Base-by-base conservation (phyloP, 352 stramenopile species). In the Phytophthora melonis region DNA sequence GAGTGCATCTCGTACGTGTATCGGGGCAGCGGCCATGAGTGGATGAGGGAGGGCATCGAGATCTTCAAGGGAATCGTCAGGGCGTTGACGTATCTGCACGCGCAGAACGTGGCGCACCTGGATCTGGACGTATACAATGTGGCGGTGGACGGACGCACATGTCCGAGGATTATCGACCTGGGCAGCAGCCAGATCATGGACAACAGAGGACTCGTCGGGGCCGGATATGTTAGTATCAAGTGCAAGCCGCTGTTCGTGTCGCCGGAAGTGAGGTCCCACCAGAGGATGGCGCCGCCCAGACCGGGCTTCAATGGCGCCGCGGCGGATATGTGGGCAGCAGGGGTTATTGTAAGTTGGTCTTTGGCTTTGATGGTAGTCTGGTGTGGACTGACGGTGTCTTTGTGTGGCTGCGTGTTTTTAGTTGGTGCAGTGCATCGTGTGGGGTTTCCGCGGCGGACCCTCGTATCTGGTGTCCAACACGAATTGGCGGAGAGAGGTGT, bases 111-210 rank as follows among this genome's bases (percentile, higher is more conserved):
- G 19, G 87, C 87, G 25, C 89, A 96, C 66, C 64, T 95, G 43
- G 89, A 96, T 70, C 63, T 96, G 9, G 89, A 96, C 73, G 89
- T 94, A 54, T 96, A 94, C 77, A 96, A 96, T 66, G 79, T 96
- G 27, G 88, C 88, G 18, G 84, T 96, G 50, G 89, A 95, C 72
- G 80, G 75, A 62, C 68, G 79, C 16, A 58, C 68, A 21, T 68
- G 74, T 49, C 75, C 87, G 21, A 88, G 89, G 49, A 89, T 96
- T 64, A 93, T 96, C 58, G 89, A 96, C 62, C 71, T 94, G 7
- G 89, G 89, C 32, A 95, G 88, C 71, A 87, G 76, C 59, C 89
- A 93, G 70, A 71, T 96, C 45, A 88, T 94, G 70, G 87, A 95
- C 63, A 81, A 93, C 66, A 74, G 81, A 47, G 80, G 84, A 0